Conservation (phyloP, 1,284 basidiomycete species). For the Pascua guehoae region DNA sequence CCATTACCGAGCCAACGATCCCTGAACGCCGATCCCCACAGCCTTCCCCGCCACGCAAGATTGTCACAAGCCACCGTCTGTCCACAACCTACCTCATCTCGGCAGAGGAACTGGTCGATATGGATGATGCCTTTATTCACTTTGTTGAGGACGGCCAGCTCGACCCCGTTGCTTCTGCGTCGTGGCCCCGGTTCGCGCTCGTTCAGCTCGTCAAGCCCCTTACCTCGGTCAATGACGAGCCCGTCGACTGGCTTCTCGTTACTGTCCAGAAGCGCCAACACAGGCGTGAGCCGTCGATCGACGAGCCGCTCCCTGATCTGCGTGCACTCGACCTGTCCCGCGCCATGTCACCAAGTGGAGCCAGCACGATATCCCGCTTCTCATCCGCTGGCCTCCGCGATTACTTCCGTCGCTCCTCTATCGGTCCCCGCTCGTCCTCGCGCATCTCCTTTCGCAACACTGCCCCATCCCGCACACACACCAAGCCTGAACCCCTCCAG, state of each 20-base stretch:
- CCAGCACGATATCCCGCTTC: constrained; percentile 19
- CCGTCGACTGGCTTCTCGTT: constrained; percentile 34
- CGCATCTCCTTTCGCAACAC: constrained; percentile 3
- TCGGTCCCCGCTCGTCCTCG: constrained; percentile 8
- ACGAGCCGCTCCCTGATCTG: constrained; percentile 9
- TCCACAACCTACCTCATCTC: constrained; percentile 8
- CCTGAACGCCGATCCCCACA: too few species aligned
- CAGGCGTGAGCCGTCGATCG: constrained; percentile 1
- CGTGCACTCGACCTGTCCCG: constrained; percentile 3
- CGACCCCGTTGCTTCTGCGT: constrained; percentile 17
- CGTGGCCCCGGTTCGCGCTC: constrained; percentile 37
- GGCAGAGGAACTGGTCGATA: constrained; percentile 26
- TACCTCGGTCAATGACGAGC: background rate
- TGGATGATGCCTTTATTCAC: constrained; percentile 38
- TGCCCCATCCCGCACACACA: background rate
- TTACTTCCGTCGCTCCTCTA: constrained; percentile 20
- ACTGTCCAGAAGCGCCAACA: constrained; percentile 23
- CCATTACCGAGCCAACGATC: constrained; percentile 5
- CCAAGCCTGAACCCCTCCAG: background rate
- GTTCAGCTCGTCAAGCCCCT: constrained; percentile 24
- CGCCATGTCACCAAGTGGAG: constrained; percentile 20
- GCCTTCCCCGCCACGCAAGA: too few species aligned
- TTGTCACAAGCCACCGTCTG: background rate
- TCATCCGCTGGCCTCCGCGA: constrained; percentile 21
- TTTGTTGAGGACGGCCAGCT: constrained; percentile 39